Evolutionary conservation across 768 basidiomycete genomes (phyloP).

Genomic region (Pleurotus tuber-regium): DNA sequence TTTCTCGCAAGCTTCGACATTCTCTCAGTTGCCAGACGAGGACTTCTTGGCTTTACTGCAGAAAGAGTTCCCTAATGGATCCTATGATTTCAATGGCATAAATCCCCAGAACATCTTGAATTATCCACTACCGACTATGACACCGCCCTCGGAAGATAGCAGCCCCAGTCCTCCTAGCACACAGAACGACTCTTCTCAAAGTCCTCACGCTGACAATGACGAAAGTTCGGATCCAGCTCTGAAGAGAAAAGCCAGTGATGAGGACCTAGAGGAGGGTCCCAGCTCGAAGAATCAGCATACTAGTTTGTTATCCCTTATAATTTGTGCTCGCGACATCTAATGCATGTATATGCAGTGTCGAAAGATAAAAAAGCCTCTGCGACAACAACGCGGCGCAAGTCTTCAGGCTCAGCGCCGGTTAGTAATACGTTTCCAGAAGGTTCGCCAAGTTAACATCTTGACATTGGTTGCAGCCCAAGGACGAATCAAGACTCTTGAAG

Average conservation of each 20-base stretch:
- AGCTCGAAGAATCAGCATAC: slow-evolving; percentile 66
- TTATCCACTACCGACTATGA: slow-evolving; percentile 48
- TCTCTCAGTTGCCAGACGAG: slow-evolving; percentile 68
- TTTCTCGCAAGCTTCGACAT: slow-evolving; percentile 52
- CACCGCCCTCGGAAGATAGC: slow-evolving; percentile 72
- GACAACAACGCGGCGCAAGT: slow-evolving; percentile 16
- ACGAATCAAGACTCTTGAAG: slow-evolving; percentile 75
- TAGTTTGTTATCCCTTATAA: slow-evolving; percentile 35
- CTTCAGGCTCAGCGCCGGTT: slow-evolving; percentile 11
- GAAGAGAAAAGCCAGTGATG: slow-evolving; percentile 78
- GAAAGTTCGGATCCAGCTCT: slow-evolving; percentile 46
- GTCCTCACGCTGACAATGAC: slow-evolving; percentile 29
- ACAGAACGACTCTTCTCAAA: slow-evolving; percentile 23
- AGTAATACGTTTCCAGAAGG: slow-evolving; percentile 4
- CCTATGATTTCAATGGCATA: slow-evolving; percentile 39
- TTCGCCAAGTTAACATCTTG: slow-evolving; percentile 7
- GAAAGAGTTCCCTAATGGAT: slow-evolving; percentile 59
- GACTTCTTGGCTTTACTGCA: slow-evolving; percentile 77
- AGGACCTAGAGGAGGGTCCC: slow-evolving; percentile 58
- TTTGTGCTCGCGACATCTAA: slow-evolving; percentile 1
- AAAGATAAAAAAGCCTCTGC: slow-evolving; percentile 25
- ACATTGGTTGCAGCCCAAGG: slow-evolving; percentile 40
- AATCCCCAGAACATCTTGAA: slow-evolving; percentile 59
- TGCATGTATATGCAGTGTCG: slow-evolving; percentile 8
- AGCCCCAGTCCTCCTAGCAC: slow-evolving; percentile 73